Percentiles rank a stretch among this genome's conserved stretches.
Conservation (phyloP, 352 stramenopile genomes). For the Globisporangium camurandrum region DNA sequence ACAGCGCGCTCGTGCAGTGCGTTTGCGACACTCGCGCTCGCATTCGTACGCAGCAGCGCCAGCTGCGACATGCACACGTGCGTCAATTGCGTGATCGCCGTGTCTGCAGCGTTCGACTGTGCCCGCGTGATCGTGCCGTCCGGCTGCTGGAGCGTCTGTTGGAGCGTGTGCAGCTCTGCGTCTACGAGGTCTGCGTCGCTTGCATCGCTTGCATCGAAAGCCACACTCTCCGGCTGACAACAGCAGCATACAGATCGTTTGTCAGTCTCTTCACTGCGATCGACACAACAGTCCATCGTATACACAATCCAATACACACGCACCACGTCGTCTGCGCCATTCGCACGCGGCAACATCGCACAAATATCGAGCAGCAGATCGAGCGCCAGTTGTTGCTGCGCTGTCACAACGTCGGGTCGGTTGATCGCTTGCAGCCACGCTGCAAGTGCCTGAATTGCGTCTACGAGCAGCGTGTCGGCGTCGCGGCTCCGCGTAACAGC, state of each 20-base stretch:
- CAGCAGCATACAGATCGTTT: neutral
- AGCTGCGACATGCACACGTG: slow-evolving; percentile 31
- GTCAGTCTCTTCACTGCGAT: too few relatives aligned
- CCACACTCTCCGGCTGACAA: too few relatives aligned
- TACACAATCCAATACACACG: neutral
- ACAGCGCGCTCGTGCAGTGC: slow-evolving; percentile 14
- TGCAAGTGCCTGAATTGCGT: slow-evolving; percentile 26
- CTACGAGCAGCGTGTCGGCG: slow-evolving; percentile 27
- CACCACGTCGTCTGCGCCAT: slow-evolving; percentile 8
- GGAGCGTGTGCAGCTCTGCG: too few relatives aligned
- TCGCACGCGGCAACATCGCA: slow-evolving; percentile 8
- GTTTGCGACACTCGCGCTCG: slow-evolving; percentile 7
- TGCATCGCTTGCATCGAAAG: too few relatives aligned
- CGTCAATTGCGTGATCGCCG: slow-evolving; percentile 34
- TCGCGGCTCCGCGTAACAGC: slow-evolving; percentile 22
- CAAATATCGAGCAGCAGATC: slow-evolving; percentile 15
- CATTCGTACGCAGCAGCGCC: slow-evolving; percentile 27
- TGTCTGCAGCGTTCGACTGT: slow-evolving; percentile 29
- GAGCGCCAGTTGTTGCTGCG: slow-evolving; percentile 12
- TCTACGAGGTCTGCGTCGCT: slow-evolving; percentile 15
- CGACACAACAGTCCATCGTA: neutral
- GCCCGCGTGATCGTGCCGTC: slow-evolving; percentile 14
- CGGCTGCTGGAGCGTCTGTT: slow-evolving; percentile 1
- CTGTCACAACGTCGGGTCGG: neutral
- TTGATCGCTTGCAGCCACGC: slow-evolving; percentile 21